phyloP scores from a whole-genome alignment of 176 grass and related monocot species.

The Leersia perrieri region DNA sequence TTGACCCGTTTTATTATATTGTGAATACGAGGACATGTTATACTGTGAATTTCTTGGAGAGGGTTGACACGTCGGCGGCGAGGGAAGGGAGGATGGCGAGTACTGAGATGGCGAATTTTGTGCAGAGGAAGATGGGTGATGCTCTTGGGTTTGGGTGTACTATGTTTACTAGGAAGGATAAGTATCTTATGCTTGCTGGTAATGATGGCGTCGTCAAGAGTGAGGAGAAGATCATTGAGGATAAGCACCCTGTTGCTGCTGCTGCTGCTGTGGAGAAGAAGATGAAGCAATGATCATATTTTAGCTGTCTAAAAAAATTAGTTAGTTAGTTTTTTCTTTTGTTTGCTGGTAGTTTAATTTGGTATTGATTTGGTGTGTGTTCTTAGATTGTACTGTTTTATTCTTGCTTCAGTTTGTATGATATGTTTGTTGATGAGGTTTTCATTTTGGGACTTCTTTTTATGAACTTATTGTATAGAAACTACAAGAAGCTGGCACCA shows the following conservation, averaged over 20 bases:
- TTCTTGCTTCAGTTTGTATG: neutral
- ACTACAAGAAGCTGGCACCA: neutral
- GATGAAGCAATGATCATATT: neutral
- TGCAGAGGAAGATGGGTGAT: slow-evolving; percentile 55
- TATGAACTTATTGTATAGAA: neutral
- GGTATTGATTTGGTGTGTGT: neutral
- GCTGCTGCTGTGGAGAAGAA: neutral
- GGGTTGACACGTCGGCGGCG: slow-evolving; percentile 31
- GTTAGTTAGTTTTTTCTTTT: neutral
- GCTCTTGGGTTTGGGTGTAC: slow-evolving; percentile 67
- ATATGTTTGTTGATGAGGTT: neutral
- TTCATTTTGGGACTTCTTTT: neutral
- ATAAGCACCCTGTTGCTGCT: neutral
- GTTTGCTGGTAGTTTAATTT: neutral
- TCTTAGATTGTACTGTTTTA: neutral
- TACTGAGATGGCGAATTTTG: slow-evolving; percentile 51
- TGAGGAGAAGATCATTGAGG: neutral
- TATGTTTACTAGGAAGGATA: slow-evolving; percentile 74
- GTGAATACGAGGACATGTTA: slow-evolving; percentile 54
- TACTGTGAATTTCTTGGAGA: slow-evolving; percentile 51
- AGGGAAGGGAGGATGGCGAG: neutral
- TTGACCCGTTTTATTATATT: slow-evolving; percentile 70
- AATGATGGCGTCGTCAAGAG: slow-evolving; percentile 56
- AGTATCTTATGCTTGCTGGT: slow-evolving; percentile 75
- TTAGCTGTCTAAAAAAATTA: neutral